Evolutionary conservation across 768 basidiomycete species (phyloP).

Genomic region (Multifurca ochricompacta): DNA sequence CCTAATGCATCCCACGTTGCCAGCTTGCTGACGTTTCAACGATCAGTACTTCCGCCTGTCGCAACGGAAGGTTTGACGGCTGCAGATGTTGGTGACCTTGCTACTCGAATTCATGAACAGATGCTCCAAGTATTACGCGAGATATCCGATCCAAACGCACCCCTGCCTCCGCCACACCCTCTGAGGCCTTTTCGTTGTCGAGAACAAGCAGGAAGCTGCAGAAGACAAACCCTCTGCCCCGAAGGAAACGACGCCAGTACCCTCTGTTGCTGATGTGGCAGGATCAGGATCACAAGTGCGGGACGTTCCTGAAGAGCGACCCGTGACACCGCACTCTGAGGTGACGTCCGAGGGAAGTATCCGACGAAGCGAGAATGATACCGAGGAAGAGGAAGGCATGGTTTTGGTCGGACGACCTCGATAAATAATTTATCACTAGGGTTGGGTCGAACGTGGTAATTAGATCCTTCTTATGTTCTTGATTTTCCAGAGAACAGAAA

Average conservation of each 20-base stretch:
- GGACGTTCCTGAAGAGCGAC: slow-evolving; percentile 7
- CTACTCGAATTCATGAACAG: slow-evolving; percentile 55
- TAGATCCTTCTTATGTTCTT: slow-evolving; percentile 3
- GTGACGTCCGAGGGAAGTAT: slow-evolving; percentile 27
- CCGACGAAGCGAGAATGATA: slow-evolving; percentile 57
- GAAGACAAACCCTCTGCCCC: background rate
- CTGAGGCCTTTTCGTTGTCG: background rate
- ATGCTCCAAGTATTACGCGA: slow-evolving; percentile 77
- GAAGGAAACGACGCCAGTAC: slow-evolving; percentile 12
- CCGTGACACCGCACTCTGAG: slow-evolving; percentile 24
- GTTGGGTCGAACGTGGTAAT: background rate
- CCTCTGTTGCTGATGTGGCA: background rate
- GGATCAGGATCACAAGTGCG: background rate
- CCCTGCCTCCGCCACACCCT: slow-evolving; percentile 23
- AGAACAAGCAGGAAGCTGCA: background rate
- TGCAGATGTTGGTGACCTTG: slow-evolving; percentile 63
- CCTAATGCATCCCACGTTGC: background rate
- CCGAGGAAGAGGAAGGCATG: slow-evolving; percentile 82
- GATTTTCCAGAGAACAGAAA: slow-evolving; percentile 4
- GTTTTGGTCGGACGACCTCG: slow-evolving; percentile 61
- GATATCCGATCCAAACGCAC: slow-evolving; percentile 53
- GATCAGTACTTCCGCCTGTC: slow-evolving; percentile 83
- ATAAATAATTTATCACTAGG: background rate
- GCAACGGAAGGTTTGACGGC: slow-evolving; percentile 62
- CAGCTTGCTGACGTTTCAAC: slow-evolving; percentile 12